Percentiles rank a stretch among this genome's conserved stretches.
These are phyloP conservation scores for Beauveria sp. DNA, from an alignment of 2,329 filamentous ascomycete species.

Conservation along the genomic window DNA sequence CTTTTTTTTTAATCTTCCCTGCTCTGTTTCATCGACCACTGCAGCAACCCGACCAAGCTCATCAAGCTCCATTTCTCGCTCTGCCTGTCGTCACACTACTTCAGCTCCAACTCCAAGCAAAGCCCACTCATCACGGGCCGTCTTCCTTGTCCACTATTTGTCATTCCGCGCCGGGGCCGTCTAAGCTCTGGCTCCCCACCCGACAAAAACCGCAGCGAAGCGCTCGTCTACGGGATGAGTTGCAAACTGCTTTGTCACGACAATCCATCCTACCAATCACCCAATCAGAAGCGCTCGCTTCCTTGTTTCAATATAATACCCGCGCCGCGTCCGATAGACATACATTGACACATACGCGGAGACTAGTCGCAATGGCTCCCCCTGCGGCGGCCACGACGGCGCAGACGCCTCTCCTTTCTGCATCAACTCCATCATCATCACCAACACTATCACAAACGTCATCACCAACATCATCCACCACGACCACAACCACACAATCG, in stretches of 20 bases:
- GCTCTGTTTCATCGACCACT: too few species aligned
- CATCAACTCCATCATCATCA: not conserved
- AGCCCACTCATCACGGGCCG: too few species aligned
- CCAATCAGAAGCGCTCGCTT: too few species aligned
- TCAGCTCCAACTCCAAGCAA: too few species aligned
- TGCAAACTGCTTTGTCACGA: not conserved
- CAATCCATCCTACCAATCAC: too few species aligned
- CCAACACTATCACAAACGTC: not conserved
- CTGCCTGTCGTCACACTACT: too few species aligned
- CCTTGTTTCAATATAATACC: not conserved
- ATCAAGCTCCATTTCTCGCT: too few species aligned
- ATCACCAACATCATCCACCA: not conserved
- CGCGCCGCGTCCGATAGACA: not conserved
- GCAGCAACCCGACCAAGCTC: too few species aligned
- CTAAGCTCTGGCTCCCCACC: not conserved
- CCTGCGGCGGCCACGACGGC: not conserved
- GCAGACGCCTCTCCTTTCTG: not conserved
- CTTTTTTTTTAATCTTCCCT: too few species aligned
- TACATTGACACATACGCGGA: not conserved
- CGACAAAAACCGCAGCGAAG: not conserved
- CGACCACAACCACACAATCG: not conserved
- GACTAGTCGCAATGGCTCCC: not conserved
- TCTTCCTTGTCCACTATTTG: not conserved
- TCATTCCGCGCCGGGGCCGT: too few species aligned
- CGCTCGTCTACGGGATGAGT: not conserved